phyloP scores from a whole-genome alignment of 495 filamentous ascomycete species.

The Paragyromitra xinjiangensis region DNA sequence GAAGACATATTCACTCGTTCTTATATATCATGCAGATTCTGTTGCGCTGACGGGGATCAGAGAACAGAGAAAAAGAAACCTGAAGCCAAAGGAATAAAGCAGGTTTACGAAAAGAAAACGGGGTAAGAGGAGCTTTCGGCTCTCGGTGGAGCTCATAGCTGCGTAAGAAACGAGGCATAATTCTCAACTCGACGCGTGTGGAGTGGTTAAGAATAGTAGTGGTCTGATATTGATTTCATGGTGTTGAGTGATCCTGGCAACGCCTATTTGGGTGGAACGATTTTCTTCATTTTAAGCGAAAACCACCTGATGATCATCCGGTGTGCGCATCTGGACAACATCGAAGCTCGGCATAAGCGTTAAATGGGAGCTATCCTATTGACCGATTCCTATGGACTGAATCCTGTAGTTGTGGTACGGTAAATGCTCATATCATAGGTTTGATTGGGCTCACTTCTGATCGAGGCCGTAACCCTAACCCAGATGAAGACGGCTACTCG shows the following conservation, averaged over 20 bases:
- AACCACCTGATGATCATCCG: slow-evolving; percentile 43
- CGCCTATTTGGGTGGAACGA: slow-evolving; percentile 32
- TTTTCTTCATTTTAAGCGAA: slow-evolving; percentile 21
- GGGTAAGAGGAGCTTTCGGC: neutral
- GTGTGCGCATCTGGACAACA: slow-evolving; percentile 3
- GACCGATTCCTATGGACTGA: neutral
- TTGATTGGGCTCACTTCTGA: neutral
- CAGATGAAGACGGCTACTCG: neutral
- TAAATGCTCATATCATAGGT: neutral
- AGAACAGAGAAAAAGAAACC: slow-evolving; percentile 11
- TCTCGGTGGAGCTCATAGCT: slow-evolving; percentile 2
- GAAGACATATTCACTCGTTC: slow-evolving; percentile 9
- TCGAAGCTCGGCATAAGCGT: slow-evolving; percentile 3
- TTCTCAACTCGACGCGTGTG: slow-evolving; percentile 17
- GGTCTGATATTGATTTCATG: slow-evolving; percentile 38
- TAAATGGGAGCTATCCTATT: slow-evolving; percentile 11
- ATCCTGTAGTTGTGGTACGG: slow-evolving; percentile 5
- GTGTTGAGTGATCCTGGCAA: slow-evolving; percentile 32
- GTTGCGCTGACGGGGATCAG: neutral
- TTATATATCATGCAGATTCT: slow-evolving; percentile 17
- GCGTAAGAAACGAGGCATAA: slow-evolving; percentile 19
- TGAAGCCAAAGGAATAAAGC: slow-evolving; percentile 7
- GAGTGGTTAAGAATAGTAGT: slow-evolving; percentile 36
- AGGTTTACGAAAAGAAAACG: slow-evolving; percentile 30
- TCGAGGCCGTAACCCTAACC: neutral